These are phyloP conservation scores for Russula sp. DNA, from an alignment of 768 basidiomycete genomes.

Conservation along the genomic window DNA sequence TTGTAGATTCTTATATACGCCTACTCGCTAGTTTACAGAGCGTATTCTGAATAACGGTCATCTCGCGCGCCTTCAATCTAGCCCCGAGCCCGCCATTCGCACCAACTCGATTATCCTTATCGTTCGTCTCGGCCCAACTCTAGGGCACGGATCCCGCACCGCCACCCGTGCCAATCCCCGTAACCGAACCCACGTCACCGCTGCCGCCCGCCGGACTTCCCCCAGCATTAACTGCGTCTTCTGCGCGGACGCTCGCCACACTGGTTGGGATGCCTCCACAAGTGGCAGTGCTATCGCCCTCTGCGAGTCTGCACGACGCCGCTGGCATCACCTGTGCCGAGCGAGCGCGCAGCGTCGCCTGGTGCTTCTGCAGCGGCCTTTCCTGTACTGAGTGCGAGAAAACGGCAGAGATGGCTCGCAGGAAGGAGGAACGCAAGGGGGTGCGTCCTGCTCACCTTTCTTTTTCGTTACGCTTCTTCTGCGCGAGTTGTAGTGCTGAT, in stretches of 20 bases:
- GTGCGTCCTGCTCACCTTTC: slow-evolving; percentile 36
- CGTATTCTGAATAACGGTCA: slow-evolving; percentile 94
- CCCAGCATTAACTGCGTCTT: background rate
- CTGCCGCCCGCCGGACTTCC: background rate
- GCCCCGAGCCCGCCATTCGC: slow-evolving; percentile 89
- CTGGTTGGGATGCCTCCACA: background rate
- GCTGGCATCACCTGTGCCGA: slow-evolving; percentile 16
- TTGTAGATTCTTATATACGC: background rate
- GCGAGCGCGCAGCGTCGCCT: slow-evolving; percentile 25
- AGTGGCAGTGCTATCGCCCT: background rate
- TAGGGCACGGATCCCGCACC: slow-evolving; percentile 46
- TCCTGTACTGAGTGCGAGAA: slow-evolving; percentile 74
- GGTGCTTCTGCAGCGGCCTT: slow-evolving; percentile 27
- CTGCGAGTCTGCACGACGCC: slow-evolving; percentile 5
- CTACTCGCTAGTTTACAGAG: slow-evolving; percentile 61
- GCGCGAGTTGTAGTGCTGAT: background rate
- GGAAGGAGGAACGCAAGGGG: slow-evolving; percentile 89
- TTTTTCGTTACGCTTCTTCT: background rate
- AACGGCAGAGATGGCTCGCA: slow-evolving; percentile 83
- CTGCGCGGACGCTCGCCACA: background rate
- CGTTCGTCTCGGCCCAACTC: slow-evolving; percentile 78
- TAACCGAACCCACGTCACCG: slow-evolving; percentile 15
- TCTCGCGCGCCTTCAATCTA: slow-evolving; percentile 88
- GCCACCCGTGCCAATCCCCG: slow-evolving; percentile 16
- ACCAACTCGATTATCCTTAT: slow-evolving; percentile 97